phyloP scores from a whole-genome alignment of 1,284 basidiomycete species.

The Ustilago vetiveriae region DNA sequence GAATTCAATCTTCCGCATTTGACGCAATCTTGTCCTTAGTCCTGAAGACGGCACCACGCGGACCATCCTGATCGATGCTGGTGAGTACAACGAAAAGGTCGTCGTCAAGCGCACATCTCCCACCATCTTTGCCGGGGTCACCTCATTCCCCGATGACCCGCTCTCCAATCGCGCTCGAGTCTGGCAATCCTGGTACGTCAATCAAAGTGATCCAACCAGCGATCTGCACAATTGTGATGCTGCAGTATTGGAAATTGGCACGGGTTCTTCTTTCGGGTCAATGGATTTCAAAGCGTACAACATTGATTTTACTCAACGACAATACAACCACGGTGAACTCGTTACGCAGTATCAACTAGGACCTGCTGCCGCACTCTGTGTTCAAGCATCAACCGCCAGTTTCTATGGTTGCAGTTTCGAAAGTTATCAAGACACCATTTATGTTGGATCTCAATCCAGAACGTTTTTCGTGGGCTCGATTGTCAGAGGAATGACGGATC shows the following conservation, averaged over 20 bases:
- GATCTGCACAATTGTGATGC: conserved; percentile 30
- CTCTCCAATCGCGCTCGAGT: conserved; percentile 20
- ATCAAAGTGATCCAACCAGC: conserved; percentile 18
- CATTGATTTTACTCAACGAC: conserved; percentile 32
- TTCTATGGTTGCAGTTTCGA: conserved; percentile 36
- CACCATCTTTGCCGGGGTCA: conserved; percentile 27
- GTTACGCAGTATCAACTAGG: conserved; percentile 32
- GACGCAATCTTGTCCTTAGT: too few species aligned
- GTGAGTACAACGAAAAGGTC: conserved; percentile 33
- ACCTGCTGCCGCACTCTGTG: conserved; percentile 33
- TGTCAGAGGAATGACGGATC: conserved; percentile 39
- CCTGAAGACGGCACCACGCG: conserved; percentile 19
- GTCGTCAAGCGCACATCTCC: conserved; percentile 20
- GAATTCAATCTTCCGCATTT: too few species aligned
- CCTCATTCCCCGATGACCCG: background rate
- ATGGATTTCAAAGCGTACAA: conserved; percentile 45
- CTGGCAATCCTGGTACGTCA: conserved; percentile 41
- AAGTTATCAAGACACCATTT: conserved; percentile 41
- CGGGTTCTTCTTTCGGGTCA: conserved; percentile 1
- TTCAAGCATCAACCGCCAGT: conserved; percentile 16
- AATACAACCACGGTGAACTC: conserved; percentile 12
- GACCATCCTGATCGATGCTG: conserved; percentile 32
- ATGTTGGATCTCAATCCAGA: conserved; percentile 4
- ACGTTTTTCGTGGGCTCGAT: conserved; percentile 27
- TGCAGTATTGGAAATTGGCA: conserved; percentile 23